Conservation (phyloP, 441 rosid genomes). For the Aquilaria agallochum region DNA sequence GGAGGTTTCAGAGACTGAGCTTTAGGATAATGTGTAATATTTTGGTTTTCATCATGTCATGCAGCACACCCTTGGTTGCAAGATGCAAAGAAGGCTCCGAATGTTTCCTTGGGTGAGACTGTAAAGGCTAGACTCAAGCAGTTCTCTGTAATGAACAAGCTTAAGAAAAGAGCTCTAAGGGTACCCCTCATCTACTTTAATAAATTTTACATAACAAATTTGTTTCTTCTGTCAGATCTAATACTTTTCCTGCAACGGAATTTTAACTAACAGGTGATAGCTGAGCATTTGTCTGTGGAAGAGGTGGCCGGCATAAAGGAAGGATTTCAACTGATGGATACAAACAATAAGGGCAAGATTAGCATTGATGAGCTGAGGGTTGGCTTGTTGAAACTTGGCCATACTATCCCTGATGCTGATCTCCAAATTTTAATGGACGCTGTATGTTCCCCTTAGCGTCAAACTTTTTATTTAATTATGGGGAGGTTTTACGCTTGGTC, state of each 20-base stretch:
- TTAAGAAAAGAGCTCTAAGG: slow-evolving; percentile 81
- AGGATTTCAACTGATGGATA: slow-evolving; percentile 64
- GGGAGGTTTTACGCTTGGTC: too few species aligned
- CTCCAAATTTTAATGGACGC: slow-evolving; percentile 77
- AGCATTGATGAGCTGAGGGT: slow-evolving; percentile 55
- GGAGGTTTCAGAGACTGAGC: slow-evolving; percentile 8
- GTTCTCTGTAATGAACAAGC: slow-evolving; percentile 78
- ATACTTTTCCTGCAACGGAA: slow-evolving; percentile 5
- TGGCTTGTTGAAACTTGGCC: slow-evolving; percentile 66
- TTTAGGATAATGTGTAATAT: not conserved
- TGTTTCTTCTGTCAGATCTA: slow-evolving; percentile 1
- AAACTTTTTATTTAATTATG: not conserved
- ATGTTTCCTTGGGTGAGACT: slow-evolving; percentile 71
- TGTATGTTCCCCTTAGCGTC: slow-evolving; percentile 30
- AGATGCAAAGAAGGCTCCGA: slow-evolving; percentile 73
- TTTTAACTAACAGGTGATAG: slow-evolving; percentile 46
- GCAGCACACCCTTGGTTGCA: slow-evolving; percentile 78
- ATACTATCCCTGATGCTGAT: slow-evolving; percentile 54
- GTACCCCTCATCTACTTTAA: slow-evolving; percentile 24
- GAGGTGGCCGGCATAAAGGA: slow-evolving; percentile 75
- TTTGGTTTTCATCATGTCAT: slow-evolving; percentile 16
- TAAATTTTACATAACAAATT: not conserved
- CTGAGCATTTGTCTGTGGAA: slow-evolving; percentile 71
- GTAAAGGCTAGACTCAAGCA: slow-evolving; percentile 77
- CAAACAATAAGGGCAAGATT: slow-evolving; percentile 58